phyloP scores from a whole-genome alignment of 2,329 filamentous ascomycete genomes.

The Elsinoe fawcettii region DNA sequence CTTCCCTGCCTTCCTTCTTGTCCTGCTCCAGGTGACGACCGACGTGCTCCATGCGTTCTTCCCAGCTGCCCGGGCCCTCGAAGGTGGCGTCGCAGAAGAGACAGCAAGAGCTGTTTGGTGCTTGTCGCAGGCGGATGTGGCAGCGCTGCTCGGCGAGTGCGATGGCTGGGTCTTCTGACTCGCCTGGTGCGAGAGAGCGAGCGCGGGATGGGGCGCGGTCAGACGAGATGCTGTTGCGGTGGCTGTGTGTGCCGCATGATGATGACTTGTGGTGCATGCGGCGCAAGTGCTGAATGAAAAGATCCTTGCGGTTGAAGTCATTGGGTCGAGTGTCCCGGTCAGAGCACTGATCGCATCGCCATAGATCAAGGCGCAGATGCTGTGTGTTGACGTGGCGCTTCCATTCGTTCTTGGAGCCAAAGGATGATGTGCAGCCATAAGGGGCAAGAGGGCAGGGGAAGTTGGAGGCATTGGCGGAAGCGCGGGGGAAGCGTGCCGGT shows the following conservation, averaged over 20 bases:
- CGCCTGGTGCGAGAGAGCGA: constrained; percentile 17
- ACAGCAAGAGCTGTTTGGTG: constrained; percentile 56
- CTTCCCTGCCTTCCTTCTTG: constrained; percentile 25
- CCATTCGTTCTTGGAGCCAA: constrained; percentile 87
- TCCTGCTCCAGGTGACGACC: constrained; percentile 68
- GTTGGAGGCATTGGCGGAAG: constrained; percentile 35
- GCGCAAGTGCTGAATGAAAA: constrained; percentile 80
- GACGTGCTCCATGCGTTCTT: constrained; percentile 79
- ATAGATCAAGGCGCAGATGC: constrained; percentile 68
- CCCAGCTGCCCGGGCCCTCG: constrained; percentile 60
- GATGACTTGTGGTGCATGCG: constrained; percentile 63
- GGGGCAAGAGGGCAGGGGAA: constrained; percentile 72
- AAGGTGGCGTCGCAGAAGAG: constrained; percentile 60
- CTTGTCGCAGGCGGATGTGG: constrained; percentile 50
- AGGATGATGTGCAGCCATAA: constrained; percentile 66
- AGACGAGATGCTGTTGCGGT: constrained; percentile 26
- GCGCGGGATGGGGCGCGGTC: neutral
- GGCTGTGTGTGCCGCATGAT: constrained; percentile 13
- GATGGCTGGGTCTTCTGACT: constrained; percentile 23
- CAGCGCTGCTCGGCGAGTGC: constrained; percentile 53
- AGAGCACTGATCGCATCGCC: constrained; percentile 62
- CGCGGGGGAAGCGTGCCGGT: constrained; percentile 37
- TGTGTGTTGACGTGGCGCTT: constrained; percentile 79
- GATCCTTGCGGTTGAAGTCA: constrained; percentile 84
- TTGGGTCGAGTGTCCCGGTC: constrained; percentile 35